Conservation (phyloP, 176 grass and related monocot genomes). For the Phoenix roebelenii region DNA sequence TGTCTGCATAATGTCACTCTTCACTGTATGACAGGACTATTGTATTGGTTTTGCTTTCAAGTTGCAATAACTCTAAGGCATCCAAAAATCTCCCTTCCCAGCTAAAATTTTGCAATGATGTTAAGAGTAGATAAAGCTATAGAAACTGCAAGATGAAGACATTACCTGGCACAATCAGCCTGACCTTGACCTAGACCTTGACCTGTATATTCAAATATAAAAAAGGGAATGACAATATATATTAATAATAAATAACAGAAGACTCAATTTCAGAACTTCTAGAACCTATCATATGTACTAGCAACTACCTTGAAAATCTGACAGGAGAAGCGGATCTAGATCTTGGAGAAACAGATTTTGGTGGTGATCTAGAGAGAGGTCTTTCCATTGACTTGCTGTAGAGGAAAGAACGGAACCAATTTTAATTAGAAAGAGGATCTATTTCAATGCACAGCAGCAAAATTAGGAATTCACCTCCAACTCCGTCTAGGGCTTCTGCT, state of each 20-base stretch:
- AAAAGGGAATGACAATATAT: background rate
- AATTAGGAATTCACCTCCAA: background rate
- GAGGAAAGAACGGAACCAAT: background rate
- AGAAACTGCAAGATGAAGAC: no score
- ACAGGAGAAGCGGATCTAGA: conserved; percentile 8
- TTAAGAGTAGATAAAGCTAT: no score
- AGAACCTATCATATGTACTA: background rate
- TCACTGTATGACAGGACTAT: no score
- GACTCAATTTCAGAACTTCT: background rate
- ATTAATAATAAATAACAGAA: background rate
- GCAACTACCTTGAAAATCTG: conserved; percentile 3
- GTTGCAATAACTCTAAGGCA: no score
- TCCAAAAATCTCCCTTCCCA: no score
- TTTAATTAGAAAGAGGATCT: background rate
- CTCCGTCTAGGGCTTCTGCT: conserved; percentile 12
- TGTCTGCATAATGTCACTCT: no score
- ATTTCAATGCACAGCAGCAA: background rate
- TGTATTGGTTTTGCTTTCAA: no score
- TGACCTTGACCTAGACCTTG: conserved; percentile 20
- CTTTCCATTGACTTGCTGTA: conserved; percentile 17
- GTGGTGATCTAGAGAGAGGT: conserved; percentile 4
- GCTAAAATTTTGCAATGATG: no score
- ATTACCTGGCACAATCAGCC: conserved; percentile 13
- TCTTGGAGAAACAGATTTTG: conserved; percentile 14
- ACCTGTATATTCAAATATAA: conserved; percentile 8